A percentile compares a stretch with the other conserved stretches of the same genome.
Conservation (phyloP, 345 rosid genomes). For the Populus deltoides region DNA sequence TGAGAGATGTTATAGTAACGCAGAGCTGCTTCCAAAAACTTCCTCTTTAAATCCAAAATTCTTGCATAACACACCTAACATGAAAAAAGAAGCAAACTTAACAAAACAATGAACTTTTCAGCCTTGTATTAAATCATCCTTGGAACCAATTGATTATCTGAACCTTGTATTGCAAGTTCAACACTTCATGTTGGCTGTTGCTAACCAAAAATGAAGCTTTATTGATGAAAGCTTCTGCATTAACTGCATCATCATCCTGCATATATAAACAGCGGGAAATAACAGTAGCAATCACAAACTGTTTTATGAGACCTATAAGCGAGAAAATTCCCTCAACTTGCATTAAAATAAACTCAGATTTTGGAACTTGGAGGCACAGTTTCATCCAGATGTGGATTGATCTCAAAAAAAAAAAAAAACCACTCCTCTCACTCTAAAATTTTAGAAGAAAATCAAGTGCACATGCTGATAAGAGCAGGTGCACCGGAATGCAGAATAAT, state of each 20-base stretch:
- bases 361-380: background rate
- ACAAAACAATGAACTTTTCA: constrained; percentile 9
- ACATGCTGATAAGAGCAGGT: background rate
- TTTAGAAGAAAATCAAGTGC: background rate
- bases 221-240: constrained; percentile 91
- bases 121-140: background rate
- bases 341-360: background rate
- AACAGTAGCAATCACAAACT: background rate
- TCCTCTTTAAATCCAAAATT: constrained; percentile 93
- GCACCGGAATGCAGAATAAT: background rate
- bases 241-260: constrained; percentile 98
- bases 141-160: background rate
- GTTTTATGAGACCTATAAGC: background rate
- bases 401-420: background rate
- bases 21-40: constrained; percentile 93
- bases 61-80: constrained; percentile 90
- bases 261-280: constrained; percentile 16
- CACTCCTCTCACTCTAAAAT: background rate
- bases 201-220: constrained; percentile 98
- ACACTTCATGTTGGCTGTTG: constrained; percentile 87
- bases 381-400: background rate
- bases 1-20: constrained; percentile 92
- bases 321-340: background rate
- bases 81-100: constrained; percentile 8
- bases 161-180: constrained; percentile 91